phyloP scores from a whole-genome alignment of 1,284 basidiomycete species.

The Boletus smithii region DNA sequence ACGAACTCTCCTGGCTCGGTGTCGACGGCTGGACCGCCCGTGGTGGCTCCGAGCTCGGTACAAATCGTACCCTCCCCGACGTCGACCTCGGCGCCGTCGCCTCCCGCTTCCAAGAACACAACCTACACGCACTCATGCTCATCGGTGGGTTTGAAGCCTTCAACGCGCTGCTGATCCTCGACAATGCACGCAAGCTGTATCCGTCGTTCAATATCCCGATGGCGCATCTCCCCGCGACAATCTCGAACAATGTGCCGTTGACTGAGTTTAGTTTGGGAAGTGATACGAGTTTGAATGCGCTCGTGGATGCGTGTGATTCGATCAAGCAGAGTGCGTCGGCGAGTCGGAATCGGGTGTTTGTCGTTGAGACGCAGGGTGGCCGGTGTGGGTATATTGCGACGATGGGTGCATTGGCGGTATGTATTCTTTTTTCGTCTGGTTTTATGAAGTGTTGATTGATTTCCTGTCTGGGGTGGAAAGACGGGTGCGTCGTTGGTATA shows the following conservation, averaged over 20 bases:
- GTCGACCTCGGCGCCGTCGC: constrained; percentile 86
- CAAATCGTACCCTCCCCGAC: constrained; percentile 87
- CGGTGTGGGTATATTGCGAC: constrained; percentile 95
- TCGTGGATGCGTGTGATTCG: constrained; percentile 97
- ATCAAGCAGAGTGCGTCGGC: constrained; percentile 98
- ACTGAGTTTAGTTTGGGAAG: constrained; percentile 95
- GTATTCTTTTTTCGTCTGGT: constrained; percentile 34
- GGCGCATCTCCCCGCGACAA: constrained; percentile 90
- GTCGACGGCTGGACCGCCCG: constrained; percentile 96
- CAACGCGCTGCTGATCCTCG: constrained; percentile 72
- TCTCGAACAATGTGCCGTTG: constrained; percentile 97
- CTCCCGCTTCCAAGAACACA: constrained; percentile 85
- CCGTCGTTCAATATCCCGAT: constrained; percentile 93
- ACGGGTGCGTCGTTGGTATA: constrained; percentile 91
- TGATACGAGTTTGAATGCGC: constrained; percentile 93
- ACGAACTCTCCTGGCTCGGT: constrained; percentile 90
- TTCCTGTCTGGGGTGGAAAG: constrained; percentile 38
- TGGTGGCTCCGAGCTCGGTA: constrained; percentile 98
- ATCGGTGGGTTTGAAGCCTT: constrained; percentile 98
- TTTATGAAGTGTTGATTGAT: constrained; percentile 7
- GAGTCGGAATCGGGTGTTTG: constrained; percentile 92
- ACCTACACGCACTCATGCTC: constrained; percentile 80
- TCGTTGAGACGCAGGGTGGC: constrained; percentile 97
- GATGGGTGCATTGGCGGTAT: constrained; percentile 90
- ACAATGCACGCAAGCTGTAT: constrained; percentile 79